A percentile compares a stretch with the other conserved stretches of the same genome.
These are phyloP conservation scores for Penicillium capsulatum DNA, from an alignment of 2,329 filamentous ascomycete species.

Conservation along the genomic window DNA sequence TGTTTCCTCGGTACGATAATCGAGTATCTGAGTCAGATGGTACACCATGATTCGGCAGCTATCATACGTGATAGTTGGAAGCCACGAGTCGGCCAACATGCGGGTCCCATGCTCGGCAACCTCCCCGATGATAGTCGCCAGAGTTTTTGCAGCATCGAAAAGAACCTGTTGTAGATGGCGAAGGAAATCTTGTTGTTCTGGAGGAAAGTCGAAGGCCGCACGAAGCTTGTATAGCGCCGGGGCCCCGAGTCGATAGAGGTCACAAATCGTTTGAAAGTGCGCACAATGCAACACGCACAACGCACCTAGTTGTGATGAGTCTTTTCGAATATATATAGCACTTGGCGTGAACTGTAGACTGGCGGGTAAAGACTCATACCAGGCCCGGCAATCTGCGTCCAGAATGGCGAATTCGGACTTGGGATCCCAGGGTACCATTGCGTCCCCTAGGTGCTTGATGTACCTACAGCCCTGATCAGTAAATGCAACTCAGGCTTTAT, in stretches of 20 bases:
- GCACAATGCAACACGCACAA: slow-evolving; percentile 20
- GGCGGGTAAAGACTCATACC: slow-evolving; percentile 20
- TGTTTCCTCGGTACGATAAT: slow-evolving; percentile 11
- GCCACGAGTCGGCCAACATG: slow-evolving; percentile 44
- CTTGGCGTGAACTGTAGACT: slow-evolving; percentile 19
- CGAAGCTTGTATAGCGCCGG: slow-evolving; percentile 22
- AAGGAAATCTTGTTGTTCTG: slow-evolving; percentile 19
- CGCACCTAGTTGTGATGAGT: slow-evolving; percentile 20
- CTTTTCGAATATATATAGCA: slow-evolving; percentile 21
- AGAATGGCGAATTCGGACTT: slow-evolving; percentile 17
- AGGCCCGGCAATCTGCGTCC: slow-evolving; percentile 19
- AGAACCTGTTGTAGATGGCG: slow-evolving; percentile 19
- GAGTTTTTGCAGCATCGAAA: slow-evolving; percentile 24
- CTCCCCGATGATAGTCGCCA: slow-evolving; percentile 28
- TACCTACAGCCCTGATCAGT: slow-evolving; percentile 7
- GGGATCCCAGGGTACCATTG: slow-evolving; percentile 21
- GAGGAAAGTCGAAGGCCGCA: slow-evolving; percentile 22
- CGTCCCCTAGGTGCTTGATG: slow-evolving; percentile 22
- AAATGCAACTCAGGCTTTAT: background rate
- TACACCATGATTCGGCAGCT: slow-evolving; percentile 49
- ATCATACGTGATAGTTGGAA: slow-evolving; percentile 48
- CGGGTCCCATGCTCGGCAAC: slow-evolving; percentile 42
- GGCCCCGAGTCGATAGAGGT: slow-evolving; percentile 20
- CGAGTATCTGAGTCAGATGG: slow-evolving; percentile 45
- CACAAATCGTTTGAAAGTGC: slow-evolving; percentile 21